Base-by-base conservation (phyloP, 2,329 filamentous ascomycete genomes). In the Ophiostoma tasmaniense region DNA sequence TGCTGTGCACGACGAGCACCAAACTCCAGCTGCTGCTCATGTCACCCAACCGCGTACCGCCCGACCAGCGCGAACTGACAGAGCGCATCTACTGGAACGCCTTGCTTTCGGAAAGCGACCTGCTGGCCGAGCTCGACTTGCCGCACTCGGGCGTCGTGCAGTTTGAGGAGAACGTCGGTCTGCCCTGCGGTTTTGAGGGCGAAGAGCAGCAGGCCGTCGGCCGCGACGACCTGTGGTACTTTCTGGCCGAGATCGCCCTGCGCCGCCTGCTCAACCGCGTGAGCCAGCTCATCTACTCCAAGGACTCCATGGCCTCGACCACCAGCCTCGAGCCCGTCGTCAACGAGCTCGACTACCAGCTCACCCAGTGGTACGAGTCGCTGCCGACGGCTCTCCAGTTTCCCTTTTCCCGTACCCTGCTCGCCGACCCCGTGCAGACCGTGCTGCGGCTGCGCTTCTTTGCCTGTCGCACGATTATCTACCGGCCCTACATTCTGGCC, bases 81-180 rank as follows among this genome's bases (percentile, higher is more conserved):
- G 90, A 92, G 77, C 83, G 91, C 66, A 89, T 94, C 17, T 95
- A 92, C 79, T 95, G 91, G 91, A 94, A 95, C 73, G 84, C 90
- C 2, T 81, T 93, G 1, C 84, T 94, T 66, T 92, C 92, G 70
- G 91, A 94, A 77, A 93, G 88, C 75, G 91, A 94, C 75, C 82
- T 94, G 52, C 82, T 93, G 3, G 90, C 90, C 10, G 91, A 94
- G 76, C 80, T 94, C 42, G 91, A 94, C 76, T 82, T 95, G 20
- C 91, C 91, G 3, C 91, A 94, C 76, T 93, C 90, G 2, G 91
- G 91, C 5, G 90, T 94, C 66, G 90, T 92, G 28, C 89, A 92
- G 73, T 92, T 92, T 68, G 91, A 94, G 76, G 91, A 94, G 74
- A 87, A 87, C 25, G 90, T 94, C 70, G 90, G 90, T 11, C 81